Base-by-base conservation (phyloP, 2,329 filamentous ascomycete genomes). In the Aspergillus udagawae region DNA sequence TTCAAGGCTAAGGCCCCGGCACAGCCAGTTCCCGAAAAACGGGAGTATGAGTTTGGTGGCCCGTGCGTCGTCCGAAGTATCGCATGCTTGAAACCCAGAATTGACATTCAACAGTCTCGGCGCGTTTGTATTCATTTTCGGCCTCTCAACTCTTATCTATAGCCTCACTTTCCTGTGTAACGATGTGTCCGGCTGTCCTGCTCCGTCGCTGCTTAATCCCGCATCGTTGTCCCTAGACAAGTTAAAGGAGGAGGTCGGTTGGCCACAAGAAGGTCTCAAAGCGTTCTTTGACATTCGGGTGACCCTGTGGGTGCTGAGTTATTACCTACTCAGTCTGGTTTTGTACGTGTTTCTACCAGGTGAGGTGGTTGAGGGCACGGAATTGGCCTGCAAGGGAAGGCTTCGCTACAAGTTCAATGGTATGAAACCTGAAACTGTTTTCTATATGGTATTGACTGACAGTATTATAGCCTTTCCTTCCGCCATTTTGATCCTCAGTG, bases 181-280 rank as follows among this genome's bases (percentile, higher is more conserved):
- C 77, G 92, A 97, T 73, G 80, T 95, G 61, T 88, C 91, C 9
- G 93, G 94, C 57, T 97, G 94, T 71, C 94, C 93, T 49, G 87
- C 90, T 2, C 91, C 92, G 3, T 91, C 90, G 3, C 81, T 93
- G 8, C 82, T 96, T 41, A 81, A 83, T 64, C 92, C 90, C 29
- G 86, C 82, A 56, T 88, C 84, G 6, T 77, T 96, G 58, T 86
- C 86, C 44, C 78, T 92, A 49, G 83, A 87, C 21, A 83, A 84
- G 66, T 78, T 97, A 64, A 94, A 93, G 78, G 72, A 79, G 55
- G 91, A 97, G 69, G 85, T 91, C 45, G 91, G 89, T 65, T 96
- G 92, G 91, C 89, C 88, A 0, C 76, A 81, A 38, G 76, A 88
- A 63, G 92, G 92, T 32, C 72, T 92, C 51, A 77, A 77, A 51